Evolutionary conservation across 1,139 yeast genomes (phyloP).

Genomic region (Yamadazyma membranifaciens): DNA sequence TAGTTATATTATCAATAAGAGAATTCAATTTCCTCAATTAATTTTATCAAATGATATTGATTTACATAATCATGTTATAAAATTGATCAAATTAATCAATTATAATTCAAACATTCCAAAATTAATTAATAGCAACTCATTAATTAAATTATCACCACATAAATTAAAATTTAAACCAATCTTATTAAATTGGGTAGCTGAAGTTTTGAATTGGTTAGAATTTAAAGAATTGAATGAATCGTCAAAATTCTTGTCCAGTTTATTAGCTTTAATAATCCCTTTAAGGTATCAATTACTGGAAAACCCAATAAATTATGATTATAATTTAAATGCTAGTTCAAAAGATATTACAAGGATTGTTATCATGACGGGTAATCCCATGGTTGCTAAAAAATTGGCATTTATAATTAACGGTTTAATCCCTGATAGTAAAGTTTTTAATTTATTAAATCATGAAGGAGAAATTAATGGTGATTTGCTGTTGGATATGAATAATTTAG

Average conservation of each 20-base stretch:
- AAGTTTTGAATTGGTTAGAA: slow-evolving; percentile 59
- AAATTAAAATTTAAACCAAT: slow-evolving; percentile 20
- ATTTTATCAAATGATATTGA: slow-evolving; percentile 46
- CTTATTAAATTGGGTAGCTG: slow-evolving; percentile 54
- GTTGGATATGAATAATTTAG: slow-evolving; percentile 8
- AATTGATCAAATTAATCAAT: slow-evolving; percentile 37
- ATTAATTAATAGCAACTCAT: slow-evolving; percentile 36
- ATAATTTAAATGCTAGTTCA: slow-evolving; percentile 11
- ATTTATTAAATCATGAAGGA: slow-evolving; percentile 8
- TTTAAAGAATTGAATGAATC: slow-evolving; percentile 50
- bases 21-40: slow-evolving; percentile 38
- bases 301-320: slow-evolving; percentile 28
- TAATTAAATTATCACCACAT: slow-evolving; percentile 23
- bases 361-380: slow-evolving; percentile 59
- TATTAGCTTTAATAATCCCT: slow-evolving; percentile 44
- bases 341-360: slow-evolving; percentile 48
- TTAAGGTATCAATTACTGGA: slow-evolving; percentile 32
- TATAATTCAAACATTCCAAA: slow-evolving; percentile 47
- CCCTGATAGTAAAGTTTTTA: slow-evolving; percentile 22
- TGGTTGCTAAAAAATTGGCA: slow-evolving; percentile 57
- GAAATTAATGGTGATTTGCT: background rate
- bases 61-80: slow-evolving; percentile 30
- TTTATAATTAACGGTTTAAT: slow-evolving; percentile 54
- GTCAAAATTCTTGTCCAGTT: slow-evolving; percentile 39
- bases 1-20: slow-evolving; percentile 29